These are phyloP conservation scores for Scheffersomyces cryptocercus DNA, from an alignment of 1,139 yeast species.

Conservation along the genomic window DNA sequence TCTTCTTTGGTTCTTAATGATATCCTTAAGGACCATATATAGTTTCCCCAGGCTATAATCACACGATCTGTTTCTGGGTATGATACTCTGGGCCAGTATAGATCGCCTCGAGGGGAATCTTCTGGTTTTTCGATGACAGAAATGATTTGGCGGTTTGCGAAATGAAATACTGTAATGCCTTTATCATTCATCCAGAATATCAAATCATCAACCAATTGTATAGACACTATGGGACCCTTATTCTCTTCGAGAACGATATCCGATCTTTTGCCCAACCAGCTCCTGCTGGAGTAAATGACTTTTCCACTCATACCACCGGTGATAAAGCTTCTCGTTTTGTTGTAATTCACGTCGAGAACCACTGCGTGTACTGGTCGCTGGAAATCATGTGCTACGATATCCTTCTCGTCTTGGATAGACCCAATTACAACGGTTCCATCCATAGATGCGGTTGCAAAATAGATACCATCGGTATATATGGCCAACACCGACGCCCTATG, in stretches of 20 bases:
- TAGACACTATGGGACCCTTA: conserved; percentile 72
- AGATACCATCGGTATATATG: conserved; percentile 68
- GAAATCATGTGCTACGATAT: conserved; percentile 75
- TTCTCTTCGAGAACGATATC: conserved; percentile 66
- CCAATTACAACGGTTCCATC: conserved; percentile 93
- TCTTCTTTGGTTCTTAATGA: conserved; percentile 16
- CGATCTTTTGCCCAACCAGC: conserved; percentile 82
- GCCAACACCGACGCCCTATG: conserved; percentile 84
- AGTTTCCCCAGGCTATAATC: conserved; percentile 80
- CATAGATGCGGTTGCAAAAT: conserved; percentile 84
- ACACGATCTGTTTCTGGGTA: conserved; percentile 69
- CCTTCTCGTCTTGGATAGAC: conserved; percentile 60
- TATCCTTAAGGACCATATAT: conserved; percentile 72
- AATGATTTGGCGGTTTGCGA: conserved; percentile 45
- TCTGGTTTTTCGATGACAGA: conserved; percentile 57
- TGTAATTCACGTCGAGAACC: conserved; percentile 71
- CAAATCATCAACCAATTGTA: conserved; percentile 60
- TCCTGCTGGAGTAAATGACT: conserved; percentile 68
- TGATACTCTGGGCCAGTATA: conserved; percentile 80
- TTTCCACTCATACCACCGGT: conserved; percentile 94
- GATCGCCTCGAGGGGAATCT: conserved; percentile 69
- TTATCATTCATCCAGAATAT: conserved; percentile 83
- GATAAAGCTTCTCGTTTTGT: conserved; percentile 60
- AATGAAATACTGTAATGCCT: conserved; percentile 67
- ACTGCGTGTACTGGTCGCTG: conserved; percentile 89